Base-by-base conservation (phyloP, 2,329 filamentous ascomycete genomes). In the Stagonosporopsis chrysanthemi region DNA sequence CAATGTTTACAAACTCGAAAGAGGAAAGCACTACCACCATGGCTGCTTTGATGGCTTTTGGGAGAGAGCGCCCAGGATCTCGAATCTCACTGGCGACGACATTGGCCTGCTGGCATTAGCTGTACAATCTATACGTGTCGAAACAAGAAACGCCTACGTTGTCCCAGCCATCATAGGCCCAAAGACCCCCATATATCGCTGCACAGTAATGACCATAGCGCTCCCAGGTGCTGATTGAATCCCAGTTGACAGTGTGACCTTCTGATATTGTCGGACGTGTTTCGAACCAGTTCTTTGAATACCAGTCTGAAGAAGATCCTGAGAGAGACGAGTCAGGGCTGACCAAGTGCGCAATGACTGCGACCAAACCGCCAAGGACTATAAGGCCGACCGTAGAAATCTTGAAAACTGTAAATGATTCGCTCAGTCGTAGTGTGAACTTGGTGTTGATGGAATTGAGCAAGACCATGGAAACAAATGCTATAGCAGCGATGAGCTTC, bases 151-250 rank as follows among this genome's bases (percentile, higher is more conserved):
- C 6, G 65, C 79, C 75, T 36, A 84, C 84, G 75, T 88, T 88
- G 52, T 88, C 86, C 86, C 86, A 89, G 0, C 86, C 86, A 0
- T 84, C 86, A 57, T 88, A 89, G 0, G 84, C 86, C 86, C 86
- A 89, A 0, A 88, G 68, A 0, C 84, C 85, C 0, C 82, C 86
- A 62, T 88, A 88, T 0, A 88, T 76, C 0, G 86, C 86, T 1
- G 85, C 81, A 3, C 84, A 85, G 53, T 83, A 83, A 62, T 87
- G 83, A 0, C 86, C 86, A 24, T 87, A 80, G 11, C 84, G 78
- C 53, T 86, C 84, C 86, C 86, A 88, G 26, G 77, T 70, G 5
- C 79, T 75, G 39, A 88, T 63, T 1, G 68, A 64, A 8, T 60
- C 50, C 75, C 75, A 77, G 53, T 77, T 65, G 26, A 76, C 65